A percentile compares a stretch with the other conserved stretches of the same genome.
Evolutionary conservation across 1,284 basidiomycete genomes (phyloP).

Genomic region (Nidula niveotomentosa): DNA sequence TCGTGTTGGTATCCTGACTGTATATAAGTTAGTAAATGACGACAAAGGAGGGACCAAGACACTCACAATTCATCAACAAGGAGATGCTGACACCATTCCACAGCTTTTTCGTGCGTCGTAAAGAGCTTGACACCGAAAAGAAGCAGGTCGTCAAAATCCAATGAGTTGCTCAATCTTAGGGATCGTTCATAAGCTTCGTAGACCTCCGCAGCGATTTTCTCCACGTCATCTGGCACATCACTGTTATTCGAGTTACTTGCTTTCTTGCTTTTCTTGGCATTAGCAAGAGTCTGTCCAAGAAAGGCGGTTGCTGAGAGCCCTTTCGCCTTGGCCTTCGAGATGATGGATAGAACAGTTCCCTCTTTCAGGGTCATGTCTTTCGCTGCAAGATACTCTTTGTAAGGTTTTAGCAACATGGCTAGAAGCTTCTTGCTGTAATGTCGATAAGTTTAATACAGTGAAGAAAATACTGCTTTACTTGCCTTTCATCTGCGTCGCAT

Average conservation of each 20-base stretch:
- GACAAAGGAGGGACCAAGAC: slow-evolving; percentile 9
- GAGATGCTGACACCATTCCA: slow-evolving; percentile 72
- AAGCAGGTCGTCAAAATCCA: slow-evolving; percentile 92
- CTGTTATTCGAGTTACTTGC: slow-evolving; percentile 6
- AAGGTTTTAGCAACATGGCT: slow-evolving; percentile 56
- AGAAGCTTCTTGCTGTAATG: slow-evolving; percentile 73
- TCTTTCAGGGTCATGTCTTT: slow-evolving; percentile 62
- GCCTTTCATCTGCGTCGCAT: slow-evolving; percentile 85
- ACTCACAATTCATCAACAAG: slow-evolving; percentile 89
- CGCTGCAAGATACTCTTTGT: slow-evolving; percentile 46
- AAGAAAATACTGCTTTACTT: slow-evolving; percentile 13
- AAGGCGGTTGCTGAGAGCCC: slow-evolving; percentile 56
- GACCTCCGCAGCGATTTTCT: slow-evolving; percentile 49
- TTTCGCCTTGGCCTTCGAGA: slow-evolving; percentile 84
- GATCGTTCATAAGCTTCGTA: slow-evolving; percentile 72
- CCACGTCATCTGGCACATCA: slow-evolving; percentile 22
- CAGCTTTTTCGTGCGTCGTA: slow-evolving; percentile 48
- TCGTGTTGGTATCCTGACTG: slow-evolving; percentile 87
- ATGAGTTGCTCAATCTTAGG: slow-evolving; percentile 64
- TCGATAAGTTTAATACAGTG: slow-evolving; percentile 4
- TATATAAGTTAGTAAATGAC: not conserved
- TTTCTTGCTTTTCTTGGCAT: slow-evolving; percentile 13
- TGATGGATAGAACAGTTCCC: slow-evolving; percentile 55
- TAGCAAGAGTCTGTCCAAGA: slow-evolving; percentile 13
- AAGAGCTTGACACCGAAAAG: slow-evolving; percentile 80